Percentiles rank a stretch among this genome's conserved stretches.
These are phyloP conservation scores for Paratrypanosoma confusum DNA, from an alignment of 208 protist species.

Conservation along the genomic window DNA sequence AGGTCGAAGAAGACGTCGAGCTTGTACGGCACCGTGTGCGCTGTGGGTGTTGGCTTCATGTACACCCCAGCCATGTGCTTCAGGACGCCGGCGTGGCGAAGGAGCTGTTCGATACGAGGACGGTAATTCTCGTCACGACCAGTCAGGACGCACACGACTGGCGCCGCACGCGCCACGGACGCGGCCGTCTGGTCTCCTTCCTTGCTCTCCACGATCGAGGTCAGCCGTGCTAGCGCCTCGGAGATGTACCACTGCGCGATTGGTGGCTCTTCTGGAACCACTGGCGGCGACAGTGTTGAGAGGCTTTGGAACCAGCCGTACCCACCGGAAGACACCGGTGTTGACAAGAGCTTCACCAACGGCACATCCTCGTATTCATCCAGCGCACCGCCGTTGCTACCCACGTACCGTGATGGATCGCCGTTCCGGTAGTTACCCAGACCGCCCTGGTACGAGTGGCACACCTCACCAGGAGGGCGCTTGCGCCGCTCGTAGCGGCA, in stretches of 20 bases:
- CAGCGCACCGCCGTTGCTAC: too few species aligned
- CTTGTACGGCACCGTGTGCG: conserved; percentile 65
- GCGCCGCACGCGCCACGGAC: neutral
- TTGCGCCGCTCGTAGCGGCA: too few species aligned
- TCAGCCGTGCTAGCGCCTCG: conserved; percentile 11
- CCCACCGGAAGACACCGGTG: conserved; percentile 26
- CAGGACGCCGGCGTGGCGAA: conserved; percentile 32
- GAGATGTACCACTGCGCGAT: conserved; percentile 28
- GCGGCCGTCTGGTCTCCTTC: neutral
- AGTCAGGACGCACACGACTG: conserved; percentile 49
- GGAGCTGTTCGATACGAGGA: conserved; percentile 39
- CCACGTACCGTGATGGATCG: too few species aligned
- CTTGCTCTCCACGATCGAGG: conserved; percentile 3
- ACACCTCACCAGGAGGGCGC: too few species aligned
- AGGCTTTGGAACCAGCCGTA: conserved; percentile 77
- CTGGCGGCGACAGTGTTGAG: conserved; percentile 43
- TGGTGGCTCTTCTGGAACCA: conserved; percentile 31
- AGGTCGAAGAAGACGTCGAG: conserved; percentile 44
- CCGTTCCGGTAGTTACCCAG: too few species aligned
- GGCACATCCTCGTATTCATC: neutral
- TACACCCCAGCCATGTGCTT: conserved; percentile 31
- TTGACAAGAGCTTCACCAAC: conserved; percentile 21
- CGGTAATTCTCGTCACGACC: conserved; percentile 56
- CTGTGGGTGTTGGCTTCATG: conserved; percentile 57
- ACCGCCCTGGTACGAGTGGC: too few species aligned